Evolutionary conservation across 2,329 filamentous ascomycete species (phyloP).

Genomic region (Botrytis medusae): DNA sequence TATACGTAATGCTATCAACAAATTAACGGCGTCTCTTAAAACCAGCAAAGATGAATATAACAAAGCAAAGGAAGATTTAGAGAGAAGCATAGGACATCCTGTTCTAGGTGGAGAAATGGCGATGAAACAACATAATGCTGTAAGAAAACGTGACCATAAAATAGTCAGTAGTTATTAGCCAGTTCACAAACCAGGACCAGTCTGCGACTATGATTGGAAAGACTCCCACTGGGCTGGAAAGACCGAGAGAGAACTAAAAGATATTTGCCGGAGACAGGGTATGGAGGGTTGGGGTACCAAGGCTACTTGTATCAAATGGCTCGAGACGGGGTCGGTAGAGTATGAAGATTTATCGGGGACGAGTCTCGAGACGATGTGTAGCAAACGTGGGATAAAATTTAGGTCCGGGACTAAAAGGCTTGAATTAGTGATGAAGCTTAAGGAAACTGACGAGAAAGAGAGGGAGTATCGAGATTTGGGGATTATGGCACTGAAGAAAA

Average conservation of each 20-base stretch:
- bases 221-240: conserved; percentile 30
- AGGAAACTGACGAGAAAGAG: not conserved
- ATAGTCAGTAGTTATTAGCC: conserved; percentile 3
- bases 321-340: not conserved
- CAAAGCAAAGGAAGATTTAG: conserved; percentile 16
- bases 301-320: not conserved
- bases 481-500: not conserved
- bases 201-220: conserved; percentile 30
- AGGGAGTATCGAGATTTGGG: not conserved
- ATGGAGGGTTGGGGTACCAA: conserved; percentile 21
- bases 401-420: not conserved
- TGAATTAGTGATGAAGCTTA: not conserved
- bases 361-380: not conserved
- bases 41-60: not conserved
- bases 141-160: not conserved
- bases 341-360: not conserved
- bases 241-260: conserved; percentile 23
- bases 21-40: not conserved
- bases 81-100: conserved; percentile 27
- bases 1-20: not conserved
- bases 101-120: not conserved
- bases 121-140: not conserved
- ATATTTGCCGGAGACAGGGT: conserved; percentile 22
- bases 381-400: not conserved
- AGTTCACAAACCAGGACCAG: not conserved